phyloP scores from a whole-genome alignment of 495 filamentous ascomycete genomes.

The Letharia columbiana region DNA sequence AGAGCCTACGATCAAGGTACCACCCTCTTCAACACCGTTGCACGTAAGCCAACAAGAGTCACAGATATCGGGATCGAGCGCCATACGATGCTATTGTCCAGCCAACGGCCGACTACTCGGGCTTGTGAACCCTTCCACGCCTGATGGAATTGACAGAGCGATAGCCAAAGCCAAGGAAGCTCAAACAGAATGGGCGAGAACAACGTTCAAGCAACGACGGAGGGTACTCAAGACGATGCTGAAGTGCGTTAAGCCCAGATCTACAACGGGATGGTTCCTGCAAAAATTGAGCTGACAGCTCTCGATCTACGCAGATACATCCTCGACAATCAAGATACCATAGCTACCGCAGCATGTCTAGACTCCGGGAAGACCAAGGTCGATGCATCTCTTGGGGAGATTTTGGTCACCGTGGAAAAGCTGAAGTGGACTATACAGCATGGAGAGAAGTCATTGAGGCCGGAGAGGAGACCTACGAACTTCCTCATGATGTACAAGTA shows the following conservation, averaged over 20 bases:
- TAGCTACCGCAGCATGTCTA: conserved; percentile 77
- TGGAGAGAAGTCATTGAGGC: conserved; percentile 71
- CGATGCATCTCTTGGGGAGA: conserved; percentile 87
- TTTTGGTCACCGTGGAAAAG: conserved; percentile 87
- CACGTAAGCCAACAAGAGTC: conserved; percentile 11
- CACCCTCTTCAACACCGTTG: conserved; percentile 1
- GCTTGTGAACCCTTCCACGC: conserved; percentile 66
- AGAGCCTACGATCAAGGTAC: conserved; percentile 45
- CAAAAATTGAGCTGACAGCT: not conserved
- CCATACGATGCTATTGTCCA: conserved; percentile 81
- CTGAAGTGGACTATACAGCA: conserved; percentile 88
- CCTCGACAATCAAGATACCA: conserved; percentile 81
- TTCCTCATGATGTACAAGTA: conserved; percentile 93
- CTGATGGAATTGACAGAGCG: conserved; percentile 70
- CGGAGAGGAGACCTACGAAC: conserved; percentile 68
- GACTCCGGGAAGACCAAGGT: conserved; percentile 97
- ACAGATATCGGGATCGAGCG: conserved; percentile 44
- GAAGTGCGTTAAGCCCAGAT: conserved; percentile 41
- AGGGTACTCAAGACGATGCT: conserved; percentile 74
- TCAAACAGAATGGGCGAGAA: conserved; percentile 72
- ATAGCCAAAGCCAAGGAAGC: conserved; percentile 65
- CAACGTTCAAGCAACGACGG: conserved; percentile 67
- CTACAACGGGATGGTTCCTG: not conserved
- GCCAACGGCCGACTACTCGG: conserved; percentile 81
- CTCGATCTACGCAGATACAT: conserved; percentile 46